Evolutionary conservation across 2,329 filamentous ascomycete species (phyloP), one percentile per base, ranked within the genome.

Genomic region (Claviceps maximensis): DNA sequence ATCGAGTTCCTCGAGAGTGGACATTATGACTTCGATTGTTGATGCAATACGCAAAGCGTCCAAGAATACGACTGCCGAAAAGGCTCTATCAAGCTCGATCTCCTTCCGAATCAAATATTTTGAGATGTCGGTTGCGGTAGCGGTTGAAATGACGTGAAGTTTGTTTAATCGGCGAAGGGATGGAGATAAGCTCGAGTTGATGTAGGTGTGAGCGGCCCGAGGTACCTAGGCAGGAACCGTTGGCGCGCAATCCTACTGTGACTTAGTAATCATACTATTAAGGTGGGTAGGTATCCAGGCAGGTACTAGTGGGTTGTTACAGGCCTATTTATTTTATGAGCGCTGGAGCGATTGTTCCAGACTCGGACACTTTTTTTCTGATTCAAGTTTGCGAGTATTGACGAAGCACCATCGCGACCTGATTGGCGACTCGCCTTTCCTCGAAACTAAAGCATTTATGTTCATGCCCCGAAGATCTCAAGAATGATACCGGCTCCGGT

Each of bases 1-100:
- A 67, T 94, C 88, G 66, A 94, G 85, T 74, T 94, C 89, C 75
- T 95, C 89, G 64, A 94, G 83, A 61, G 87, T 93, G 62, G 89
- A 89, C 89, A 94, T 94, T 68, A 58, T 76, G 51, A 31, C 42
- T 44, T 47, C 19, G 19, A 15, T 25, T 46, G 2, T 33, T 6
- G 36, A 47, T 42, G 31, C 9, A 51, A 33, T 23, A 15, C n/a
- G 8, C 5, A 5, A n/a, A 38, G n/a, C 4, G 17, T n/a, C 36
- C 6, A 12, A n/a, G 7, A 21, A 12, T 47, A n/a, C 4, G 21
- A 5, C 21, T 31, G 46, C 29, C 15, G 19, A 17, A 7, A 17
- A 36, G 5, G 17, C 27, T n/a, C 17, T 51, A 9, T 50, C 40
- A 12, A 44, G 3, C 3, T 9, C 4, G 3, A 8, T 29, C 25